Evolutionary conservation across 148 eudicot species (phyloP).

Genomic region (Limonium bicolor): DNA sequence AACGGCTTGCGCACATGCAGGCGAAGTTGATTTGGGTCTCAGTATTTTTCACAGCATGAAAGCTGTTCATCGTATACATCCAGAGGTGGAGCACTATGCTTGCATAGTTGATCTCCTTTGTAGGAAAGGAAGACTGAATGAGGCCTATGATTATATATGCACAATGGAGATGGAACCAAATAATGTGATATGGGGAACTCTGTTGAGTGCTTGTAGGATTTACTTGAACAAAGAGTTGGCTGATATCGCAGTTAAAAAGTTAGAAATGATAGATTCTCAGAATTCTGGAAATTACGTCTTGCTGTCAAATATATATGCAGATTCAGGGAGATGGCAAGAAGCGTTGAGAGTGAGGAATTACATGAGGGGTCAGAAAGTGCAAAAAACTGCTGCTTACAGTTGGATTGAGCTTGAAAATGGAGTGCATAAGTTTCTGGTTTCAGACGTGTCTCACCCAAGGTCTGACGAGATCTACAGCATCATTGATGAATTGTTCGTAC

Average conservation of each 20-base stretch:
- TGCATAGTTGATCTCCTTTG: constrained; percentile 71
- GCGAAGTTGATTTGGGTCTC: constrained; percentile 67
- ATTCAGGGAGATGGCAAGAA: constrained; percentile 22
- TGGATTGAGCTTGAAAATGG: constrained; percentile 26
- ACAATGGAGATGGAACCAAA: constrained; percentile 73
- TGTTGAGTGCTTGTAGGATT: constrained; percentile 57
- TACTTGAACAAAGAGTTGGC: constrained; percentile 49
- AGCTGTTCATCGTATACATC: constrained; percentile 24
- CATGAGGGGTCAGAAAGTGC: constrained; percentile 20
- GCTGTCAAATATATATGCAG: constrained; percentile 19
- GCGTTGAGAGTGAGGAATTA: constrained; percentile 14
- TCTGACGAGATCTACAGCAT: constrained; percentile 8
- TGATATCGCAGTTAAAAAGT: constrained; percentile 36
- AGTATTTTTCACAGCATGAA: constrained; percentile 47
- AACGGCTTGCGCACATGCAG: constrained; percentile 77
- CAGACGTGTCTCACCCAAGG: constrained; percentile 21
- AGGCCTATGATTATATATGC: constrained; percentile 53
- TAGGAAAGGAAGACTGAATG: constrained; percentile 56
- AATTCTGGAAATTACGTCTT: constrained; percentile 24
- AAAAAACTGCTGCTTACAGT: constrained; percentile 27
- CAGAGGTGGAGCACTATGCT: constrained; percentile 69
- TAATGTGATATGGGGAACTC: constrained; percentile 58
- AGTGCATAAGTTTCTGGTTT: constrained; percentile 28
- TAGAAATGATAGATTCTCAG: constrained; percentile 22
- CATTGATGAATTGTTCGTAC: constrained; percentile 21